phyloP scores from a whole-genome alignment of 495 filamentous ascomycete genomes.

The Margaritispora aquatica region DNA sequence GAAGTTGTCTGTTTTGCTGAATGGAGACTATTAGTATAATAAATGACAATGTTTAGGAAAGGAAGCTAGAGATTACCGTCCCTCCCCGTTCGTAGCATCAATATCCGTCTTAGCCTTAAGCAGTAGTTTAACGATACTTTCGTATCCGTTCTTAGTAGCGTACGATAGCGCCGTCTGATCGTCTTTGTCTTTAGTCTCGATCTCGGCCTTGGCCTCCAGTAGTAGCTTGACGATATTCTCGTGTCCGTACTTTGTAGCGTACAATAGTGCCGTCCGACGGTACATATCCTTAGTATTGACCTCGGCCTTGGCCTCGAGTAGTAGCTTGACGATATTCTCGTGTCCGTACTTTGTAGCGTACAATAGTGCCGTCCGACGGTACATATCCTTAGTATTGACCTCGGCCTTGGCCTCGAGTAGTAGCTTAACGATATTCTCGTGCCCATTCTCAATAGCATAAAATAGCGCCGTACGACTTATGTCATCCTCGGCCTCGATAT shows the following conservation, averaged over 20 bases:
- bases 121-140: slow-evolving; percentile 16
- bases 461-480: slow-evolving; percentile 14
- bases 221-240: slow-evolving; percentile 1
- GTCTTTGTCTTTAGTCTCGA: slow-evolving; percentile 17
- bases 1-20: no score
- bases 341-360: not conserved
- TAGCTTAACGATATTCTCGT: not conserved
- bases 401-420: not conserved
- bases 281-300: not conserved
- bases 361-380: not conserved
- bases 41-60: no score
- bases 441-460: not conserved
- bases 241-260: not conserved
- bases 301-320: not conserved
- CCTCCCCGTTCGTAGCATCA: no score
- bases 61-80: no score
- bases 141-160: slow-evolving; percentile 16
- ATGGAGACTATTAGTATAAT: no score
- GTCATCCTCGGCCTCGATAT: slow-evolving; percentile 9
- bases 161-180: slow-evolving; percentile 15
- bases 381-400: not conserved
- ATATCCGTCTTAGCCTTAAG: no score
- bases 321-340: not conserved
- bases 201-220: slow-evolving; percentile 12
- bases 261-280: not conserved